Evolutionary conservation across 1,284 basidiomycete species (phyloP).

Genomic region (Cutaneotrichosporon sp.): DNA sequence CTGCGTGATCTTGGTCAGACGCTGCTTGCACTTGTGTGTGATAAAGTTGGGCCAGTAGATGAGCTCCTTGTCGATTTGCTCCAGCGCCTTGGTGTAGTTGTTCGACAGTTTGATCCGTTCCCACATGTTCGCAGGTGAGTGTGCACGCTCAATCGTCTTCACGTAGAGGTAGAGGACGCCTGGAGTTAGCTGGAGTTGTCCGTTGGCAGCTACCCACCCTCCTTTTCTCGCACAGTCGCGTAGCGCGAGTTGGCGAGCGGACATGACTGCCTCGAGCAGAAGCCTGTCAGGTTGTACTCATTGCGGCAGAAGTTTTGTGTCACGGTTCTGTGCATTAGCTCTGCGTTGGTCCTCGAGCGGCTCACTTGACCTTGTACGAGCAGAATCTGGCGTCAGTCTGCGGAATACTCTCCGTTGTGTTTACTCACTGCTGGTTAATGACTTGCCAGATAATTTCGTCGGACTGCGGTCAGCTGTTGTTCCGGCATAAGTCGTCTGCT

Average conservation of each 20-base stretch:
- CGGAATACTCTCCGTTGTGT: not conserved
- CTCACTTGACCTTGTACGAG: conserved; percentile 96
- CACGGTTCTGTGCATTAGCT: conserved; percentile 59
- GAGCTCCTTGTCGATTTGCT: conserved; percentile 94
- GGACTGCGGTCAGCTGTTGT: conserved; percentile 56
- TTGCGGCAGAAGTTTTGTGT: conserved; percentile 98
- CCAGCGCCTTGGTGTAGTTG: conserved; percentile 90
- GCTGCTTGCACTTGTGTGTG: conserved; percentile 98
- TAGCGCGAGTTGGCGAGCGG: conserved; percentile 95
- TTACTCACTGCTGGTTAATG: conserved; percentile 70
- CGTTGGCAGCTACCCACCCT: conserved; percentile 57
- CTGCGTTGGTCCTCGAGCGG: conserved; percentile 9
- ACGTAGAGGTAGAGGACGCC: conserved; percentile 92
- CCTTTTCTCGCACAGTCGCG: conserved; percentile 92
- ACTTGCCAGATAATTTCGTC: conserved; percentile 96
- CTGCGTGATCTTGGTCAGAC: conserved; percentile 97
- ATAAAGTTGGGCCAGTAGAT: conserved; percentile 97
- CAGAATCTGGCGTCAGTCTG: conserved; percentile 55
- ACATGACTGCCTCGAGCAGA: conserved; percentile 94
- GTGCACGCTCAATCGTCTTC: conserved; percentile 96
- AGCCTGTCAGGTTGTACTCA: conserved; percentile 97
- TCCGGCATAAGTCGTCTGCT: conserved; percentile 4
- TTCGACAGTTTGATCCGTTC: conserved; percentile 88
- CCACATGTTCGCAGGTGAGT: conserved; percentile 95
- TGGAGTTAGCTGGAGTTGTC: conserved; percentile 37